Evolutionary conservation across 352 stramenopile genomes (phyloP), one percentile per base, ranked within the genome.

Genomic region (Globisporangium cystogenes): DNA sequence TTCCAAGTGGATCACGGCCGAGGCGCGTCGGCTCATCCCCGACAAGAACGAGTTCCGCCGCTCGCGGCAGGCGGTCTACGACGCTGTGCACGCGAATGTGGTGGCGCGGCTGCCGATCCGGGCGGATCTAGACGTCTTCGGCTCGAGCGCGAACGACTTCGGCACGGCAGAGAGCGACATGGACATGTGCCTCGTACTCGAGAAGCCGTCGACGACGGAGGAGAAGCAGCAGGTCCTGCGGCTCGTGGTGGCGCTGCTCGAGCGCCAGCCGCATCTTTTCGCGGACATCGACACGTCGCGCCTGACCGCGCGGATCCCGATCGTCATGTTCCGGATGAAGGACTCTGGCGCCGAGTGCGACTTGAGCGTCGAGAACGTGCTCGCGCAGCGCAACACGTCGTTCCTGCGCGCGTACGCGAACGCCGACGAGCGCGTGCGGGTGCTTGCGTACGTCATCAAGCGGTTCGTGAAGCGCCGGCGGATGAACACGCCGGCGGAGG

Each of bases 101-200:
- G 72, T 88, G 6, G 59, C 70, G 7, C 76, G 82, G 57, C 57
- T 86, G n/a, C 67, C 68, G 20, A 68, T 78, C 35, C 51, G 72
- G 24, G 78, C 72, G 18, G 72, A 86, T 20, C 53, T 95, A 36
- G 82, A 90, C 44, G 80, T 95, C 18, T 99, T 99, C 74, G 97
- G 97, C 4, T 99, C 95, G 18, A 98, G 87, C 40, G 89, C 86
- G 2, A 99, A 99, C 66, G 92, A 96, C 51, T 99, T 99, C 71
- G 97, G 97, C 36, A 96, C 77, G 29, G 76, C 88, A 20, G 59
- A 74, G 33, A 96, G 88, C 50, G 93, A 98, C 53, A 83, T 98
- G 71, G 93, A 98, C 54, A 97, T 98, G 88, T 98, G 88, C 58
- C 68, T 96, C 11, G 78, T 93, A 48, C 59, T 92, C 8, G 62